Conservation (phyloP, 192 early-diverging fungal genomes). For the Coemansia erecta region DNA sequence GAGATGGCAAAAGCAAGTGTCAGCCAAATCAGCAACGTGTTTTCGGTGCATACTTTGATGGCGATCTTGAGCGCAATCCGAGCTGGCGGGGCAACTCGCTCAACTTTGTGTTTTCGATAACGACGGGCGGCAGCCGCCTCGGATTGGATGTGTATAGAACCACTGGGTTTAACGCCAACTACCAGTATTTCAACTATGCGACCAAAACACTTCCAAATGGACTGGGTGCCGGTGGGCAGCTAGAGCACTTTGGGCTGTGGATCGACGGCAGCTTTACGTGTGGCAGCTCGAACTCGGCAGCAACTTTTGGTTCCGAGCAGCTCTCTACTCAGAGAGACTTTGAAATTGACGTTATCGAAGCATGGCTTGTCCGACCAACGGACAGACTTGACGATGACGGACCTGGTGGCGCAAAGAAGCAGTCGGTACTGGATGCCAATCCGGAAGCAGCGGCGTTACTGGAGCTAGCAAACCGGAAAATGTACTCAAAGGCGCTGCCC, state of each 20-base stretch:
- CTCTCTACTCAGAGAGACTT: conserved; percentile 59
- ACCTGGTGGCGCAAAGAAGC: conserved; percentile 28
- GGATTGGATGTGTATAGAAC: conserved; percentile 20
- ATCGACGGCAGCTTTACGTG: conserved; percentile 58
- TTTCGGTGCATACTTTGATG: conserved; percentile 70
- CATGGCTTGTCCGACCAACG: conserved; percentile 62
- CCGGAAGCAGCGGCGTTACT: conserved; percentile 68
- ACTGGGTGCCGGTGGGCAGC: conserved; percentile 71
- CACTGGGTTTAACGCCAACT: conserved; percentile 62
- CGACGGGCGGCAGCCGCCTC: conserved; percentile 5
- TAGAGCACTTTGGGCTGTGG: conserved; percentile 73
- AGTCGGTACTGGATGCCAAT: conserved; percentile 58
- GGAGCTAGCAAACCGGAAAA: conserved; percentile 69
- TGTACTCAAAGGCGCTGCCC: conserved; percentile 64
- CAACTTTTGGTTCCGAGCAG: conserved; percentile 62
- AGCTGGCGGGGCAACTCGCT: conserved; percentile 61
- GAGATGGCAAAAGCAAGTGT: conserved; percentile 13
- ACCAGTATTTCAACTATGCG: conserved; percentile 72
- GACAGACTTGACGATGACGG: conserved; percentile 50
- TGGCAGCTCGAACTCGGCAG: conserved; percentile 64
- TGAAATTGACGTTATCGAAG: conserved; percentile 66
- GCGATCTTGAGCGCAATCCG: conserved; percentile 56
- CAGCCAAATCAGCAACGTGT: conserved; percentile 43
- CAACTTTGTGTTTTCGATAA: conserved; percentile 59
- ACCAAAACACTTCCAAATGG: conserved; percentile 74